Conservation (phyloP, 768 basidiomycete genomes). For the Agrocybe praecox region DNA sequence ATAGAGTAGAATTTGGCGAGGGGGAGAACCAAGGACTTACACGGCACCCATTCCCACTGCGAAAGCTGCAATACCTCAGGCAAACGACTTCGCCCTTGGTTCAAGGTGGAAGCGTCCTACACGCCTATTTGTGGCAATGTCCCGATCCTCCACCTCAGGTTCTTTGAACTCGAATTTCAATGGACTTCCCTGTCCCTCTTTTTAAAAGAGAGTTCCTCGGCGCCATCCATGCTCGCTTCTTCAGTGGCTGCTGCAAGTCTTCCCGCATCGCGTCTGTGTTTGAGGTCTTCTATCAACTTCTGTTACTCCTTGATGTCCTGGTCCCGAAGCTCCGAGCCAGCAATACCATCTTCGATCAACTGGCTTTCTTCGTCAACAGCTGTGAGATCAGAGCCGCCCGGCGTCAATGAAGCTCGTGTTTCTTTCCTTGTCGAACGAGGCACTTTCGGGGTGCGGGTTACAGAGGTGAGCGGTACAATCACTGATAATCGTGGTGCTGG, state of each 20-base stretch:
- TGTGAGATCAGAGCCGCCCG: constrained; percentile 62
- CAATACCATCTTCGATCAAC: constrained; percentile 50
- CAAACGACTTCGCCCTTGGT: constrained; percentile 72
- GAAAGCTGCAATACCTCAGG: constrained; percentile 86
- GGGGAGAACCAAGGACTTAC: constrained; percentile 45
- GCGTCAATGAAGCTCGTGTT: constrained; percentile 32
- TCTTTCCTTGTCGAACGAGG: constrained; percentile 32
- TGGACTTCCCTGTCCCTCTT: constrained; percentile 54
- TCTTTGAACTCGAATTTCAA: constrained; percentile 70
- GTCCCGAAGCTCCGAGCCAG: constrained; percentile 61
- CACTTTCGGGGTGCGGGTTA: constrained; percentile 37
- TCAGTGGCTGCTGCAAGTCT: constrained; percentile 14
- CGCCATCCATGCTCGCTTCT: constrained; percentile 28
- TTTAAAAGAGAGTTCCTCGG: constrained; percentile 41
- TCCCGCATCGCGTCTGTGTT: constrained; percentile 55
- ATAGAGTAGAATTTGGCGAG: neutral
- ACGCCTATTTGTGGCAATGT: constrained; percentile 64
- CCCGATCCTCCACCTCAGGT: constrained; percentile 56
- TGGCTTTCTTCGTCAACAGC: constrained; percentile 68
- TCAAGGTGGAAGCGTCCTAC: constrained; percentile 56
- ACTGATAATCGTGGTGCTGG: constrained; percentile 36
- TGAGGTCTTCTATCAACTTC: constrained; percentile 73
- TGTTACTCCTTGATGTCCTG: constrained; percentile 80
- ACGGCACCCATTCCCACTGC: constrained; percentile 81
- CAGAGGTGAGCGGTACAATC: constrained; percentile 34